Base-by-base conservation (phyloP, 805 yeast species). In the Starmerella powellii region DNA sequence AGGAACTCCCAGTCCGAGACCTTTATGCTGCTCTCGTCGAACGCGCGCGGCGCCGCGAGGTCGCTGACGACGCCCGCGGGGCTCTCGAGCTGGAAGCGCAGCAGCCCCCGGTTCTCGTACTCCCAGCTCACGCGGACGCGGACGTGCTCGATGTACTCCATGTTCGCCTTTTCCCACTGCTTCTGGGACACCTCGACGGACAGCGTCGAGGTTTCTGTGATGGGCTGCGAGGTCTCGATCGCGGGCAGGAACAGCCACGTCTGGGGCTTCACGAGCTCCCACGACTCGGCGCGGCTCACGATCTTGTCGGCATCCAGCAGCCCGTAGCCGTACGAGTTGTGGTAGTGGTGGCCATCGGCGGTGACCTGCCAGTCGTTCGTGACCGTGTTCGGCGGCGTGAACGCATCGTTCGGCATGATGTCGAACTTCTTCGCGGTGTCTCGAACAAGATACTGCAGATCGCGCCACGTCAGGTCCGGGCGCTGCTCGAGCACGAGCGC, bases 391-490 rank as follows among this genome's bases (percentile, higher is more conserved):
- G 33, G 27, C 8, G 37, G 40, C 8, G n/a, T 44, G 3, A 38
- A 20, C 3, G 34, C 17, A 8, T 2, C 30, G 10, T 29, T 29
- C 18, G 38, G 28, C 16, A 31, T 23, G 12, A 76, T 72, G 52
- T 78, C 74, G 20, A 91, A 68, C 26, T 79, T 79, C 16, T 73
- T 72, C 0, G 95, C 78, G 20, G 83, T 71, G 38, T 76, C 62
- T 13, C 88, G 76, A 2, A 83, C 73, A 17, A 91, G 67, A 55
- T 87, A 84, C 63, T 91, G 98, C 42, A 87, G 70, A 58, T 91
- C 98, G 58, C 98, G 73, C 98, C 98, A 91, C 0, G 95, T 82
- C 42, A 91, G 70, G 4, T 78, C 71, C 1, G 95, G 94, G 50
- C 94, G 81, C 3, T 80, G 86, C 52, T 79, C 77, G 38, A 91